Base-by-base conservation (phyloP, 2,329 filamentous ascomycete genomes). In the Alternaria alternata region DNA sequence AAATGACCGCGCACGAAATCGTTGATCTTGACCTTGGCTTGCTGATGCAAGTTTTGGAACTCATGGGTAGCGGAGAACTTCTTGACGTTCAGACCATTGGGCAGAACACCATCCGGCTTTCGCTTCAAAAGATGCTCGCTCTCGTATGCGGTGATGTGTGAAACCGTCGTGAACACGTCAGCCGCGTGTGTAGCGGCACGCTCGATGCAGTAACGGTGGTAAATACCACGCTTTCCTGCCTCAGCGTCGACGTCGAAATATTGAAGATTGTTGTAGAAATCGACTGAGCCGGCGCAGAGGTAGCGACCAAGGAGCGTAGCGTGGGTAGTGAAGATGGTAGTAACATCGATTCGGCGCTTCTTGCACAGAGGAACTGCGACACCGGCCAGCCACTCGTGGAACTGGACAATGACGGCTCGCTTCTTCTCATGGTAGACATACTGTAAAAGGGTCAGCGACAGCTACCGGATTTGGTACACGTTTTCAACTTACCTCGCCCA, bases 181-280 rank as follows among this genome's bases (percentile, higher is more conserved):
- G 91, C 91, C 7, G 93, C 87, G 78, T 99, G 95, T 20, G 95
- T 90, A 22, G 94, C 92, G 47, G 92, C 94, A 66, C 95, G 90
- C 82, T 99, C 95, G 74, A 99, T 96, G 82, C 95, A 98, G 84
- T 98, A 98, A 61, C 95, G 86, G 82, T 99, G 95, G 83, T 98
- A 99, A 78, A 99, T 98, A 59, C 95, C 95, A 73, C 95, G 92
- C 85, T 97, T 98, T 63, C 95, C 95, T 18, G 95, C 95, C 81
- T 99, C 95, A 6, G 93, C 89, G 78, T 99, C 95, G 30, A 97
- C 93, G 76, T 99, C 94, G 75, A 99, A 98, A 82, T 89, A 91
- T 79, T 98, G 94, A 54, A 99, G 86, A 79, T 98, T 97, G 84
- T 98, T 99, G 86, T 99, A 99, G 78, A 99, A 98, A 78, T 99